Base-by-base conservation (phyloP, 2,329 filamentous ascomycete genomes). In the Penicillium janthinellum region DNA sequence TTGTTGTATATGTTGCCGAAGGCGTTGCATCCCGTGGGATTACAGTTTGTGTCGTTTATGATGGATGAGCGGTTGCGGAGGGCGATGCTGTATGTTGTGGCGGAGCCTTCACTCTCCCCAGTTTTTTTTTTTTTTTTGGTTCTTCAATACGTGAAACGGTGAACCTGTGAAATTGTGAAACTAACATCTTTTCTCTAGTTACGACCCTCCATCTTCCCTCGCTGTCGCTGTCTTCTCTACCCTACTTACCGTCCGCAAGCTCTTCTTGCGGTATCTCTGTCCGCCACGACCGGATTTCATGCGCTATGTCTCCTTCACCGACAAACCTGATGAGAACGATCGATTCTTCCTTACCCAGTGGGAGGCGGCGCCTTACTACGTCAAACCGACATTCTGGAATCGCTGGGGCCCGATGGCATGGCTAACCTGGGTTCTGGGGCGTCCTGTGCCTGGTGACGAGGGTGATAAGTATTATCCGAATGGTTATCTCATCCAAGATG, bases 351-450 rank as follows among this genome's bases (percentile, higher is more conserved):
- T 76, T 67, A 71, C 77, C 0, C 65, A 78, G 39, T 90, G 86
- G 74, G 81, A 87, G 28, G 83, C 85, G 11, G 83, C 86, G 49
- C 89, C 89, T 2, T 90, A 84, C 75, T 91, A 90, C 73, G 79
- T 84, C 25, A 80, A 83, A 61, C 81, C 81, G 31, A 88, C 83
- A 0, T 72, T 84, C 42, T 85, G 82, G 84, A 85, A 82, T 67
- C 84, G 85, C 59, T 91, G 84, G 86, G 85, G 84, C 2, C 87
- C 82, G 0, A 72, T 73, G 60, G 86, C 82, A 0, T 82, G 82
- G 79, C 58, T 84, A 11, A 80, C 77, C 31, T 74, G 81, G 68
- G 50, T 77, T 4, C 65, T 80, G 31, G 82, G 83, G 2, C 72
- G 75, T 20, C 77, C 79, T 25, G 64, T 83, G 15, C 83, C 83